Base-by-base conservation (phyloP, 352 stramenopile genomes). In the Pythium sp. region DNA sequence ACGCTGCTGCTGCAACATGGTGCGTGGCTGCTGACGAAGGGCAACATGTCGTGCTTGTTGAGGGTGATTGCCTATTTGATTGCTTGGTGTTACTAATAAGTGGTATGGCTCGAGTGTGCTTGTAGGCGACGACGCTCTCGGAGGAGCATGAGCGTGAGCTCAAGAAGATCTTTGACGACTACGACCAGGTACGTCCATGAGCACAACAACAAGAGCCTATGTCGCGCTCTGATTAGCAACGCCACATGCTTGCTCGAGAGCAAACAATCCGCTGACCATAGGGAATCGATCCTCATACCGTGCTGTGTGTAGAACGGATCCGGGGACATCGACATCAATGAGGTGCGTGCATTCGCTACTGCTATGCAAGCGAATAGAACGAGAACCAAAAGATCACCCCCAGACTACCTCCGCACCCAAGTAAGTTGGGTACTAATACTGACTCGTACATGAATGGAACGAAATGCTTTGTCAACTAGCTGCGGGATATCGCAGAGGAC, bases 111-210 rank as follows among this genome's bases (percentile, higher is more conserved):
- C 32, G 51, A n/a, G 22, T 58, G 41, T 47, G 3, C 14, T 34
- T 64, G 51, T 59, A 84, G 79, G 65, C 73, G n/a, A 73, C 76
- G 24, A 75, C 80, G 8, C 77, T 93, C 59, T 90, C 81, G 54
- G 73, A 88, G 47, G 83, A 91, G 64, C 77, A 90, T 60, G 80
- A 91, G 71, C 77, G 61, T 5, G 82, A 93, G 72, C 79, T 93
- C 66, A 76, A 71, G 64, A 91, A 91, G 68, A 87, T 91, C 63
- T 90, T 91, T 59, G 85, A 91, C 69, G 81, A 89, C 75, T 91
- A 90, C 58, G 82, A 91, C 46, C 76, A 90, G 72, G 80, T 89
- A 57, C 47, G 20, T 8, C 5, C 51, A 6, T n/a, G 15, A 8
- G 41, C 20, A 20, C 14, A 5, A 5, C 36, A 43, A 5, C 36